Base-by-base conservation (phyloP, 768 basidiomycete genomes). In the Boletellus ananiceps region DNA sequence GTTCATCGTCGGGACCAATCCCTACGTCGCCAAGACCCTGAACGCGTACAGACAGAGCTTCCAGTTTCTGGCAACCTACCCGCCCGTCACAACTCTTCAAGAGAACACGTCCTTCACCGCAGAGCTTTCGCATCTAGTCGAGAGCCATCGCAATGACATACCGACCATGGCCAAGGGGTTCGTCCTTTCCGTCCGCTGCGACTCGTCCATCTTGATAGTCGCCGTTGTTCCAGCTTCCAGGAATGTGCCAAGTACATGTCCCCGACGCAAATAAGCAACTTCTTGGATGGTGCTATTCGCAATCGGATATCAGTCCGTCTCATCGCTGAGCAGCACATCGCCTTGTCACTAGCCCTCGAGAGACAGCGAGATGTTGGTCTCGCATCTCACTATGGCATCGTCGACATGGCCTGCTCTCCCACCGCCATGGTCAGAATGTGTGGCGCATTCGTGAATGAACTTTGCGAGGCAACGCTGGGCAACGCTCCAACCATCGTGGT, bases 121-220 rank as follows among this genome's bases (percentile, higher is more conserved):
- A 43, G 74, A 81, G 52, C 73, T 94, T n/a, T 79, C 81, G 37
- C 73, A 75, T 32, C 69, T 94, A 16, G 90, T 94, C 4, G 79
- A 80, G 51, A 74, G 77, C 46, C 92, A 94, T 62, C 78, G 86
- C 1, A 86, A 93, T 67, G 93, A 94, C 64, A 89, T 94, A 43
- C 91, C 91, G 1, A 86, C 85, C 13, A 80, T 94, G 79, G 91
- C 92, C 3, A 92, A 91, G 69, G 92, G 92, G 89, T 84, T 54
- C 44, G 65, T 65, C 52, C 40, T 32, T 53, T 47, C n/a, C 44
- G 23, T 21, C 51, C 27, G 37, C 51, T 18, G n/a, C 25, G 36
- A 35, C 40, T 9, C 27, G n/a, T 13, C 1, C n/a, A 33, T 40
- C 32, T 27, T 41, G n/a, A 44, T 18, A 19, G 29, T 29, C 33